Conservation (phyloP, 495 filamentous ascomycete species). For the Tuber aestivum region DNA sequence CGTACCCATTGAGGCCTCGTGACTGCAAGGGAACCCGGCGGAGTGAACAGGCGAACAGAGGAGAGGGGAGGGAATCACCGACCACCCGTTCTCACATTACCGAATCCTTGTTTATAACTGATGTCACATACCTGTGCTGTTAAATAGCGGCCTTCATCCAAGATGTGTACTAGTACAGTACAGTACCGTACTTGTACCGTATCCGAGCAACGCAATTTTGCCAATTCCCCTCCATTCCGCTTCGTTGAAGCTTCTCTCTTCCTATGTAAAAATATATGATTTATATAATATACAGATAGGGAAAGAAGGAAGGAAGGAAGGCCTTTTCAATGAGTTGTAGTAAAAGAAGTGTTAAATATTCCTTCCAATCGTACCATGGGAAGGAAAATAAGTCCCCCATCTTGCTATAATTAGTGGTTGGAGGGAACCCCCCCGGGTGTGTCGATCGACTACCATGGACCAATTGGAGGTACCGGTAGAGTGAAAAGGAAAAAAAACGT, state of each 20-base stretch:
- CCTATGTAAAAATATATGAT: too few species aligned
- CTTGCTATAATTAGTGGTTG: too few species aligned
- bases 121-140: background rate
- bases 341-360: background rate
- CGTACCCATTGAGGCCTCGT: background rate
- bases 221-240: background rate
- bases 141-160: too few species aligned
- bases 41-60: background rate
- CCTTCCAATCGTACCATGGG: too few species aligned
- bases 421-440: background rate
- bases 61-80: too few species aligned
- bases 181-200: too few species aligned
- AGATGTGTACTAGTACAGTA: too few species aligned
- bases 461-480: background rate
- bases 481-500: background rate
- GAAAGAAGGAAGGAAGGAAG: too few species aligned
- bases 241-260: background rate
- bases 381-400: background rate
- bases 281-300: too few species aligned
- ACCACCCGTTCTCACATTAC: background rate
- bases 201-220: background rate
- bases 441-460: background rate
- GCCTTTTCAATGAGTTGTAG: too few species aligned
- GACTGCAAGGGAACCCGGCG: background rate
- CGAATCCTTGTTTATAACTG: background rate